These are phyloP conservation scores for Dalbergia oliveri DNA, from an alignment of 306 rosid species.

Conservation along the genomic window DNA sequence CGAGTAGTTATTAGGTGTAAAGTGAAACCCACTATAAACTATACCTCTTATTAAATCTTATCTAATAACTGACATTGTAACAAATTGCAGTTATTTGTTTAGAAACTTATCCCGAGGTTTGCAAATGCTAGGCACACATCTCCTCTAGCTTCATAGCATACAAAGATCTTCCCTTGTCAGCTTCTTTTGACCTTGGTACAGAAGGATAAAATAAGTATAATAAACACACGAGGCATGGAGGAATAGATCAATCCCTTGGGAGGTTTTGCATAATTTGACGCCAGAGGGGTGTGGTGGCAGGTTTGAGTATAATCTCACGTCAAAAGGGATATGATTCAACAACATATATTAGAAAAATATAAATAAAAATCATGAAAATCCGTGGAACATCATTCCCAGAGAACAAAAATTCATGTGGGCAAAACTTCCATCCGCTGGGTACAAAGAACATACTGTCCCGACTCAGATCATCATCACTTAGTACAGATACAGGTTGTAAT, in stretches of 20 bases:
- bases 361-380: background rate
- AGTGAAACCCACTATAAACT: background rate
- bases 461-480: slow-evolving; percentile 21
- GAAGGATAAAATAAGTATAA: too few relatives aligned
- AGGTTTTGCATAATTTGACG: slow-evolving; percentile 29
- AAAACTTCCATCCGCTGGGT: background rate
- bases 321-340: background rate
- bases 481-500: background rate
- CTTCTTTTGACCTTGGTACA: background rate
- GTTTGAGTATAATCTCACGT: slow-evolving; percentile 7
- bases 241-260: background rate
- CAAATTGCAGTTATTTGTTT: background rate
- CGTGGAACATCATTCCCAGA: background rate
- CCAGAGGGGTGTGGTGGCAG: slow-evolving; percentile 10
- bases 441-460: background rate
- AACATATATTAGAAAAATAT: background rate
- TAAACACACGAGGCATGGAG: background rate
- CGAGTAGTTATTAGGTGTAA: too few relatives aligned
- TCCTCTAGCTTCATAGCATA: background rate
- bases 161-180: background rate
- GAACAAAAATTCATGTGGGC: background rate
- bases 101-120: background rate
- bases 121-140: slow-evolving; percentile 20
- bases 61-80: background rate
- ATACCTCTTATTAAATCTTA: background rate